Conservation (phyloP, 2,329 filamentous ascomycete species). For the Fusarium austroafricanum region DNA sequence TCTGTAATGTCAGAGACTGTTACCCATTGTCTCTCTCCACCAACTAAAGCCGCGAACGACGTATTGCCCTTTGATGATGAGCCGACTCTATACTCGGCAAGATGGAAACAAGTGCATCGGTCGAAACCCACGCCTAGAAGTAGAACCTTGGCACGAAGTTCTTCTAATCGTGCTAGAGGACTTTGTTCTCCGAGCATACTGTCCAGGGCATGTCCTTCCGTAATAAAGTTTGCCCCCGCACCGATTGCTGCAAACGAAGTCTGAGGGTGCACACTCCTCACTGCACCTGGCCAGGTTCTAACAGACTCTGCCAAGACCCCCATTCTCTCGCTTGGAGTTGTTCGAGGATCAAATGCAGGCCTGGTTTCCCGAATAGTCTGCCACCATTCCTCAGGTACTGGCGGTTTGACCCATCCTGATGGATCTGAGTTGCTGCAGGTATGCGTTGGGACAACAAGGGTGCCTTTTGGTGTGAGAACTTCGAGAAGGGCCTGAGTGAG, state of each 20-base stretch:
- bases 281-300: slow-evolving; percentile 3
- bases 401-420: neutral
- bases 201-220: neutral
- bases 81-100: slow-evolving; percentile 5
- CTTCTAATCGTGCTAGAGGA: neutral
- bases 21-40: neutral
- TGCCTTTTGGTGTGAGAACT: neutral
- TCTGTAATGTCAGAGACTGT: neutral
- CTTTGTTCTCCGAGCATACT: slow-evolving; percentile 7
- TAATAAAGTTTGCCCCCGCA: neutral
- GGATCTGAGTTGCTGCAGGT: slow-evolving; percentile 16
- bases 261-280: slow-evolving; percentile 3
- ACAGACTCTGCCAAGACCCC: neutral
- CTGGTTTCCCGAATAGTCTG: neutral
- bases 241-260: slow-evolving; percentile 9
- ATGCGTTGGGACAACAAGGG: neutral
- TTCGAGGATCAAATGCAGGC: neutral
- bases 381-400: slow-evolving; percentile 6
- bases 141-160: neutral
- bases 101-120: slow-evolving; percentile 12
- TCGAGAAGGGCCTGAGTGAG: neutral
- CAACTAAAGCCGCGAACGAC: neutral
- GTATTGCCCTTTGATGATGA: neutral
- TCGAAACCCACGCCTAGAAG: neutral
- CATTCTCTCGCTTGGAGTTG: neutral